Conservation (phyloP, 1,139 yeast species). For the Maudiozyma humilis region DNA sequence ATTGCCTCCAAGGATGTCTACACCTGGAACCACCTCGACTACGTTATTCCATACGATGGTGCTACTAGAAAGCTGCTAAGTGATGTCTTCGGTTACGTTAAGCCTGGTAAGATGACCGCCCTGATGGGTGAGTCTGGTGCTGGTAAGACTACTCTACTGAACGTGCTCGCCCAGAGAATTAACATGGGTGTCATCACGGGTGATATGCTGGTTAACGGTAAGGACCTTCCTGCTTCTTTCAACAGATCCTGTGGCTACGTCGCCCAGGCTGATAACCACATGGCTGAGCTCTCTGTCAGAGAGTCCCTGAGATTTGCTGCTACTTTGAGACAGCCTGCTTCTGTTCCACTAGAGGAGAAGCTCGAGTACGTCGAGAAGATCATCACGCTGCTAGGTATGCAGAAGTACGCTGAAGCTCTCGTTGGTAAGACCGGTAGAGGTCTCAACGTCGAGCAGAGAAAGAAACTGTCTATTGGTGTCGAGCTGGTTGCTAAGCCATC, state of each 20-base stretch:
- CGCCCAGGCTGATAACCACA: slow-evolving; percentile 58
- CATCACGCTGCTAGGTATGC: slow-evolving; percentile 49
- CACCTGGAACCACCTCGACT: slow-evolving; percentile 48
- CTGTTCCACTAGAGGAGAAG: slow-evolving; percentile 43
- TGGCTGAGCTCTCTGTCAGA: slow-evolving; percentile 50
- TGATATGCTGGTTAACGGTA: slow-evolving; percentile 55
- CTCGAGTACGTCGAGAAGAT: slow-evolving; percentile 53
- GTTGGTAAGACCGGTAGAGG: slow-evolving; percentile 53
- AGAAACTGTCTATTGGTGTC: slow-evolving; percentile 58
- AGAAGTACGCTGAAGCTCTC: slow-evolving; percentile 52
- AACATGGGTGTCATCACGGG: slow-evolving; percentile 56
- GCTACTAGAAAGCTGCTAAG: slow-evolving; percentile 43
- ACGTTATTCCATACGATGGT: slow-evolving; percentile 44
- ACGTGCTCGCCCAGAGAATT: slow-evolving; percentile 51
- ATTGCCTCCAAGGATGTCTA: slow-evolving; percentile 39
- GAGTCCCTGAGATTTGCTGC: slow-evolving; percentile 58
- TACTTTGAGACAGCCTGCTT: slow-evolving; percentile 46
- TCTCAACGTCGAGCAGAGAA: slow-evolving; percentile 58
- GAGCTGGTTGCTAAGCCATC: slow-evolving; percentile 51
- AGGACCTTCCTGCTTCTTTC: slow-evolving; percentile 44
- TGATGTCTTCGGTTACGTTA: slow-evolving; percentile 55
- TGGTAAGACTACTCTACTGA: slow-evolving; percentile 57
- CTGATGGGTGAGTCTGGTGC: slow-evolving; percentile 68
- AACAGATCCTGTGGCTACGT: slow-evolving; percentile 58
- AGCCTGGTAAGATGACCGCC: slow-evolving; percentile 58